Evolutionary conservation across 2,329 filamentous ascomycete genomes (phyloP).

Genomic region (Tothia fuscella): DNA sequence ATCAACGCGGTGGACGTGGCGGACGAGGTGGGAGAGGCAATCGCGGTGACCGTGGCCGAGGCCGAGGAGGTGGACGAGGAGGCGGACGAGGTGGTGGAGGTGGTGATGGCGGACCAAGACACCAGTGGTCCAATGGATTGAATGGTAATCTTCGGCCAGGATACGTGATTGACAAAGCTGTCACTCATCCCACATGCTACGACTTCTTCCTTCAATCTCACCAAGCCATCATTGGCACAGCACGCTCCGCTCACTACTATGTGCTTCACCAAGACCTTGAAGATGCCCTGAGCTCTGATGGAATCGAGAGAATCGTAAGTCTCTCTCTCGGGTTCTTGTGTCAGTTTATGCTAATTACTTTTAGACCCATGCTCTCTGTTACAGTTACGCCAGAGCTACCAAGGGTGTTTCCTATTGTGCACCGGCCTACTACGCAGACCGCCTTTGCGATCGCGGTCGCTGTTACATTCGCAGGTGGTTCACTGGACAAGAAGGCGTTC

Average conservation of each 20-base stretch:
- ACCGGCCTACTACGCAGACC: slow-evolving; percentile 29
- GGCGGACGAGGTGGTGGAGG: no score
- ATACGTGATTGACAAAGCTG: slow-evolving; percentile 34
- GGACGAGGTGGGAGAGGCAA: no score
- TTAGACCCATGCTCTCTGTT: slow-evolving; percentile 20
- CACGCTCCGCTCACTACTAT: slow-evolving; percentile 22
- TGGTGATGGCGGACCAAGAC: no score
- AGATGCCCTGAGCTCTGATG: slow-evolving; percentile 13
- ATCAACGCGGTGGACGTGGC: no score
- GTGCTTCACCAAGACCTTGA: slow-evolving; percentile 20
- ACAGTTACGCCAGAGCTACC: slow-evolving; percentile 22
- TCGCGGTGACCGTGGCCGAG: no score
- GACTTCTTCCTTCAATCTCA: slow-evolving; percentile 29
- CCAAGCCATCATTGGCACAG: slow-evolving; percentile 20
- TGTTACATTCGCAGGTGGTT: slow-evolving; percentile 17
- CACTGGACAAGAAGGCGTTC: not conserved
- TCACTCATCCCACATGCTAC: slow-evolving; percentile 48
- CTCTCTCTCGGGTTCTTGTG: not conserved
- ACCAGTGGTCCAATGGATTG: no score
- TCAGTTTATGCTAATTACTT: not conserved
- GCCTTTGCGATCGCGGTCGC: slow-evolving; percentile 26
- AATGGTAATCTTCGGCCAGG: not conserved
- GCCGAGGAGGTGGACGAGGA: no score
- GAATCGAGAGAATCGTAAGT: slow-evolving; percentile 14
- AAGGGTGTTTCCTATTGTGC: slow-evolving; percentile 24